Base-by-base conservation (phyloP, 2,329 filamentous ascomycete species). In the Calonectria pseudoturangicola region DNA sequence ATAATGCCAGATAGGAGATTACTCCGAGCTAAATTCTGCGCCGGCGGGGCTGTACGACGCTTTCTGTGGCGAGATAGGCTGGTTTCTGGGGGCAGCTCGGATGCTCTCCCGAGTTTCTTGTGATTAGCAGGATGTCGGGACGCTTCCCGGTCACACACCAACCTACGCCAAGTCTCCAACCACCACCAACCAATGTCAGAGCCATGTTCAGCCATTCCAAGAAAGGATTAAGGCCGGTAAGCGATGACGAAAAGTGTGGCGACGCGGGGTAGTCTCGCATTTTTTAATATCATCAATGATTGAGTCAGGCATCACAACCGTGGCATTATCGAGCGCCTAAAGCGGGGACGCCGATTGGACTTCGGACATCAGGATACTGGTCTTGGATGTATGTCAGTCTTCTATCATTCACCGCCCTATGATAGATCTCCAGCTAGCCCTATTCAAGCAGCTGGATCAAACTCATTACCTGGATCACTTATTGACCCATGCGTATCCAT, bases 21-120 rank as follows among this genome's bases (percentile, higher is more conserved):
- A 21, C 36, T 60, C 54, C 36, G 54, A 60, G 54, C 54, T 60
- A 60, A 60, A 60, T 10, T 41, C n/a, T 60, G 54, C 54, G 54
- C 33, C 54, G 21, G 54, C 21, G 54, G 54, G 54, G 54, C 33
- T 41, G 12, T 27, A 39, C 13, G 54, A 41, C 33, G 12, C 21
- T 27, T 18, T 13, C 33, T 28, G 54, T 60, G 54, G 54, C 36
- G 54, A 60, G 54, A 60, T 60, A 60, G 7, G 33, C 39, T 2
- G 21, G 25, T 27, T 60, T 41, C 54, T 25, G 21, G n/a, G 51
- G 21, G 33, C n/a, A 18, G 41, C 3, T 60, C 54, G 54, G 54
- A 21, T 27, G 54, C 33, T 21, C 13, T 60, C 13, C 54, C 54
- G 54, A 60, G n/a, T 21, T 25, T 21, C 2, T 21, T 27, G 33